Evolutionary conservation across 305 asterid species (phyloP).

Genomic region (Solanum chacoense): DNA sequence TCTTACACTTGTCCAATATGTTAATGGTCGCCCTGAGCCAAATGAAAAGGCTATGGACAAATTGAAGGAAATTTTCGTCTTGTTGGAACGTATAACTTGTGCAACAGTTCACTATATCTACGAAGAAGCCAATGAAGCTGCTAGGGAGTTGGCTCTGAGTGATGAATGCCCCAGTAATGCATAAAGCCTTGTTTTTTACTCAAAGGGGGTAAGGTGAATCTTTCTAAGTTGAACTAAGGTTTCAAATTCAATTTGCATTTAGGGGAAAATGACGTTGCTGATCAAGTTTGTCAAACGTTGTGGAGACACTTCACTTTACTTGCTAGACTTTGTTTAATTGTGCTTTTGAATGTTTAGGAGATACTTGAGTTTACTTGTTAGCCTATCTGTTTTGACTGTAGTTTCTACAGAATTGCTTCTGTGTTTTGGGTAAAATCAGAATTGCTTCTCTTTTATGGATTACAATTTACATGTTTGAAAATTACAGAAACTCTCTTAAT

Average conservation of each 20-base stretch:
- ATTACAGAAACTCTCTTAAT: not conserved
- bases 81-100: not conserved
- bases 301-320: not conserved
- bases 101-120: not conserved
- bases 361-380: not conserved
- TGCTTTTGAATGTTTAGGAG: not conserved
- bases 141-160: not conserved
- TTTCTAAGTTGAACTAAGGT: not conserved
- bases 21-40: not conserved
- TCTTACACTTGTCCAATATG: not conserved
- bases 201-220: not conserved
- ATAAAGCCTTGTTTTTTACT: not conserved
- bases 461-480: not conserved
- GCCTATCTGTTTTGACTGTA: not conserved
- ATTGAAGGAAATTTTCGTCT: not conserved
- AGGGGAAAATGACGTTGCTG: not conserved
- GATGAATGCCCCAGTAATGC: not conserved
- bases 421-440: not conserved
- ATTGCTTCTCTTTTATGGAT: not conserved
- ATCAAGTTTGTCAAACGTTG: not conserved
- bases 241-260: not conserved
- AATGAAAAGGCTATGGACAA: not conserved
- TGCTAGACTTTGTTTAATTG: not conserved
- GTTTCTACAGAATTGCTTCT: not conserved
- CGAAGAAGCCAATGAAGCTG: not conserved